Conservation (phyloP, 164 flowering plant species). For the Dillenia suffruticosa region DNA sequence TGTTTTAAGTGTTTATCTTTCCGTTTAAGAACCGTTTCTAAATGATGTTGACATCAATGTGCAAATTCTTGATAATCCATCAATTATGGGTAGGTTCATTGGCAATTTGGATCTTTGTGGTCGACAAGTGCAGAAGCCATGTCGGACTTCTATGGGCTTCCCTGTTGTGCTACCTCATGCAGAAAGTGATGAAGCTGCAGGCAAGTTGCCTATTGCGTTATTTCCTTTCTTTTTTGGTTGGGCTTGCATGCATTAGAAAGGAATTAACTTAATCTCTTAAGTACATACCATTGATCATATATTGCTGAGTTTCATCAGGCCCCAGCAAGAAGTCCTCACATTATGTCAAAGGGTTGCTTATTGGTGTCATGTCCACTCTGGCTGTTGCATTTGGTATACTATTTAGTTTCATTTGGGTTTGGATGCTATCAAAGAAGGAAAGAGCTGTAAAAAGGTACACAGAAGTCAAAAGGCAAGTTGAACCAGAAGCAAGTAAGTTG, state of each 20-base stretch:
- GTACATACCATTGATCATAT: background rate
- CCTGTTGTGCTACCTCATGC: constrained; percentile 88
- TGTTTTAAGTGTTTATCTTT: background rate
- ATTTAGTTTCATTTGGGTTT: constrained; percentile 65
- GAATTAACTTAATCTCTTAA: no score
- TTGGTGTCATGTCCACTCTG: constrained; percentile 71
- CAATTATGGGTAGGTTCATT: constrained; percentile 44
- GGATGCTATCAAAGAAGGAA: constrained; percentile 69
- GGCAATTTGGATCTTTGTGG: constrained; percentile 97
- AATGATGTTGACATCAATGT: background rate
- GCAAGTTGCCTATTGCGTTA: constrained; percentile 25
- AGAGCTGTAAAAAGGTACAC: constrained; percentile 64
- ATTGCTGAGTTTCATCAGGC: constrained; percentile 30
- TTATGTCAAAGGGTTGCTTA: constrained; percentile 60
- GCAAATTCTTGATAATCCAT: background rate
- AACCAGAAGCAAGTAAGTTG: constrained; percentile 42
- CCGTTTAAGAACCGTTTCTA: constrained; percentile 3
- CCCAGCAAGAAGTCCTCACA: constrained; percentile 59
- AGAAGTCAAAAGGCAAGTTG: constrained; percentile 75
- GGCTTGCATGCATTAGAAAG: no score
- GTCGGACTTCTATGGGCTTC: constrained; percentile 78
- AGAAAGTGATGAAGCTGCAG: constrained; percentile 54
- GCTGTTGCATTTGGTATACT: constrained; percentile 52
- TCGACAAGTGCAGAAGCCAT: constrained; percentile 70
- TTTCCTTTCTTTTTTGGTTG: background rate